Evolutionary conservation across 2,329 filamentous ascomycete species (phyloP), one percentile per base, ranked within the genome.

Genomic region (Colletotrichum sansevieriae): DNA sequence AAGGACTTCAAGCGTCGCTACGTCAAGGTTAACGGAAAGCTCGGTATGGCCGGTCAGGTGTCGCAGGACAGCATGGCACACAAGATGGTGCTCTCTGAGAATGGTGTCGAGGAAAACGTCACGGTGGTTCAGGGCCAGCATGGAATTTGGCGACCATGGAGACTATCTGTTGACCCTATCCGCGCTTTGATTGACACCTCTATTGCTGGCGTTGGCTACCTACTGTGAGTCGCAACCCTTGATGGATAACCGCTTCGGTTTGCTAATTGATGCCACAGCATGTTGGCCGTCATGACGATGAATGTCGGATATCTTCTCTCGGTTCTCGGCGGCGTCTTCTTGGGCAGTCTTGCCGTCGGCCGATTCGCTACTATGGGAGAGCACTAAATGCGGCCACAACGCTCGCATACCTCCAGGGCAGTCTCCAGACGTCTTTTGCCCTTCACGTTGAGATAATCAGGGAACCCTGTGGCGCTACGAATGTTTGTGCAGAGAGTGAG

Each of bases 281-380:
- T 97, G 94, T 82, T 97, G 81, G 93, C 92, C 13, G 92, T 97
- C 76, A 97, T 96, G 93, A 95, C 92, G 1, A 89, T 93, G 83
- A 96, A 96, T 74, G 87, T 95, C 15, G 93, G 93, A 12, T 96
- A 96, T 77, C 95, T 95, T 78, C 80, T 94, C 63, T 94, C 92
- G 0, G 86, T 95, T n/a, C 84, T 96, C 7, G 90, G 85, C 1
- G 93, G 93, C 41, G 87, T 92, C 2, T 98, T 98, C 76, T 76
- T 97, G n/a, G 95, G 95, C 25, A 96, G 96, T 77, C 81, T 98
- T 49, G 87, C 88, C 0, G 86, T 96, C 70, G 94, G 94, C 35
- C 88, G 94, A 71, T 96, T 90, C 74, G 83, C 83, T 33, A 76
- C 82, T 51, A 72, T 81, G 22, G 78, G 80, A 13, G 87, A 87